Evolutionary conservation across 163 green algal genomes (phyloP).

Genomic region (Chlamydomonas reinhardtii): DNA sequence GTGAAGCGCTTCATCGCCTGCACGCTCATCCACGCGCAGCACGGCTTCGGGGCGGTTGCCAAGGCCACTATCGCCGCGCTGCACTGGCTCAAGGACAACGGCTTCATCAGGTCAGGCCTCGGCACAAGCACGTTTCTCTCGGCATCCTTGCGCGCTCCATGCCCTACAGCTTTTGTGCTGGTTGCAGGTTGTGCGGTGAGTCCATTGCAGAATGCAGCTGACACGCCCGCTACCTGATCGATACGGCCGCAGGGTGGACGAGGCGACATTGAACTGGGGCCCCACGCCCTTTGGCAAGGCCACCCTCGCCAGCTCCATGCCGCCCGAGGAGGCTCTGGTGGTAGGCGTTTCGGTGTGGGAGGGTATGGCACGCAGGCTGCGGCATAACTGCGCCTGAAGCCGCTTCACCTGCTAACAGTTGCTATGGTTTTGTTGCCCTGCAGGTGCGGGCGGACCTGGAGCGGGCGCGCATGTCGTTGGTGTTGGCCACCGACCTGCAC

Average conservation of each 20-base stretch:
- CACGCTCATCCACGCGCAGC: constrained; percentile 81
- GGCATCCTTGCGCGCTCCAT: neutral
- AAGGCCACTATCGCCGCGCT: constrained; percentile 69
- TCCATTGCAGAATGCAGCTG: too few relatives aligned
- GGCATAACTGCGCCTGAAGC: too few relatives aligned
- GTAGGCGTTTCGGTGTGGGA: neutral
- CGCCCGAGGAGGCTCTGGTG: constrained; percentile 82
- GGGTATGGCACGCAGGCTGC: too few relatives aligned
- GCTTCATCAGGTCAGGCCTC: constrained; percentile 83
- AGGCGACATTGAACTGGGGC: constrained; percentile 28
- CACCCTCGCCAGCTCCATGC: constrained; percentile 72
- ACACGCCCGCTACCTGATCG: too few relatives aligned
- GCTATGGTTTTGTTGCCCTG: too few relatives aligned
- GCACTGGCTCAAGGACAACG: constrained; percentile 77
- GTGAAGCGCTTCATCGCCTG: constrained; percentile 80
- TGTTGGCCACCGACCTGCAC: constrained; percentile 91
- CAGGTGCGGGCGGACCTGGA: constrained; percentile 79
- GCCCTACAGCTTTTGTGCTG: neutral
- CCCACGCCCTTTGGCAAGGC: constrained; percentile 74
- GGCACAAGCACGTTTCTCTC: neutral
- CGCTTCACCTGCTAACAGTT: too few relatives aligned
- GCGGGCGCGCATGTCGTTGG: constrained; percentile 72
- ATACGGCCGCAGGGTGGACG: constrained; percentile 37
- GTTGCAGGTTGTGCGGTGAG: neutral
- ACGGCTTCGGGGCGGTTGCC: constrained; percentile 63